Conservation (phyloP, 345 rosid species). For the Fremontodendron californicum region DNA sequence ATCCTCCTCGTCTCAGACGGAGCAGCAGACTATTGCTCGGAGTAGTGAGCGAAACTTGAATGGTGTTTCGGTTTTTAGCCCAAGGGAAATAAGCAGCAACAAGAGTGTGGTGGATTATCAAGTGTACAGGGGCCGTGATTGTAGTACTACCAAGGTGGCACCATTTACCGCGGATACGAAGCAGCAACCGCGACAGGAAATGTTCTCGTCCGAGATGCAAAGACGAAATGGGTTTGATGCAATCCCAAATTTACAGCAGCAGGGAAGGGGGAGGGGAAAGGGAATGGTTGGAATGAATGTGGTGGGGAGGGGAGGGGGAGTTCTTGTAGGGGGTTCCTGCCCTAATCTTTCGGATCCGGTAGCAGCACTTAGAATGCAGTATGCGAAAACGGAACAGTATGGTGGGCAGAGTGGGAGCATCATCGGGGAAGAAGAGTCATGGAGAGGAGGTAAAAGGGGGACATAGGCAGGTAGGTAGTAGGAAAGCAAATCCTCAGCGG, state of each 20-base stretch:
- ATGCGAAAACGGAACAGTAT: conserved; percentile 41
- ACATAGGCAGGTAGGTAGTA: conserved; percentile 49
- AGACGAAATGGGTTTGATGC: conserved; percentile 48
- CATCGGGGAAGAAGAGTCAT: conserved; percentile 47
- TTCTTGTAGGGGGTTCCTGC: conserved; percentile 27
- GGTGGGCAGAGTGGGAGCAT: conserved; percentile 40
- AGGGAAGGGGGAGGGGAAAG: not conserved
- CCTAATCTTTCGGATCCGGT: conserved; percentile 56
- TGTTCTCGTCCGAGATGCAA: conserved; percentile 39
- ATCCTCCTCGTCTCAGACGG: conserved; percentile 34
- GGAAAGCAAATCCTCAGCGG: conserved; percentile 24
- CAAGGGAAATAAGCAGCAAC: conserved; percentile 37
- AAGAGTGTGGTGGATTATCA: conserved; percentile 46
- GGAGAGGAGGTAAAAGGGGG: conserved; percentile 64
- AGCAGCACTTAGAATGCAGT: conserved; percentile 58
- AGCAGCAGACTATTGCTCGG: conserved; percentile 38
- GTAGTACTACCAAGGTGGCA: conserved; percentile 28
- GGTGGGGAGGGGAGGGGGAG: conserved; percentile 36
- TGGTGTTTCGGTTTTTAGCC: conserved; percentile 31
- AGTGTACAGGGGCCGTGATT: conserved; percentile 34
- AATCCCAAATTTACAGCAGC: conserved; percentile 22
- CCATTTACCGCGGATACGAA: conserved; percentile 46
- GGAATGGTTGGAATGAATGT: conserved; percentile 45
- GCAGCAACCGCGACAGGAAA: conserved; percentile 13
- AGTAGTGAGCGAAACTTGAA: conserved; percentile 32